Base-by-base conservation (phyloP, 306 rosid species). In the Castanospermum australe region DNA sequence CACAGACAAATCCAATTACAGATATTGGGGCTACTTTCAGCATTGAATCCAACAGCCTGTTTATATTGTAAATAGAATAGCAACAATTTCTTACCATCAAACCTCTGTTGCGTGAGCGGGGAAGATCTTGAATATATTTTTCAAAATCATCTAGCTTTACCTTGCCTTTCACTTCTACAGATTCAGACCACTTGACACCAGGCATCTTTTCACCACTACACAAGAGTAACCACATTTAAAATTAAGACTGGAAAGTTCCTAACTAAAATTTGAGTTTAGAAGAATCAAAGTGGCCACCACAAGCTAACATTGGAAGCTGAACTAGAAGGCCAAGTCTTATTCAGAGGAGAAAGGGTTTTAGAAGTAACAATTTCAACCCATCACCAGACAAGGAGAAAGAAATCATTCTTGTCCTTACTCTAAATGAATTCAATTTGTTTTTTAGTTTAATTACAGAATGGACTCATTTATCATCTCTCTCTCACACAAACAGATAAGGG, bases 101-200 rank as follows among this genome's bases (percentile, higher is more conserved):
- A 1, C 82, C 61, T 21, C 62, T 74, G 63, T 28, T 78, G 38
- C 76, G 69, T 18, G 82, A 68, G 38, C 82, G 82, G 36, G 76
- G 82, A 44, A 78, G 82, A 56, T 78, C 82, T 57, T 78, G 76
- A 55, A 78, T 56, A 68, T 78, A 78, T 59, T 78, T 78, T 24
- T 68, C 76, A 44, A 78, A 78, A 67, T 33, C 82, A 22, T 78
- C 82, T 30, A 67, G 60, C 69, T 38, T 78, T 38, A 78, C 82
- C 72, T 78, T 78, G 35, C 82, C 82, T 78, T 78, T 78, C 76
- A 78, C 82, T 78, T 78, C 76, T 42, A 78, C 33, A 68, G 76
- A 55, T 41, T 78, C 51, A 55, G 69, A 57, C 82, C 82, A 78
- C 69, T 55, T 78, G 54, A 67, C 28, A 68, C 15, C 65, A 28